phyloP scores from a whole-genome alignment of 2,329 filamentous ascomycete genomes.

The Biscogniauxia mediterranea region DNA sequence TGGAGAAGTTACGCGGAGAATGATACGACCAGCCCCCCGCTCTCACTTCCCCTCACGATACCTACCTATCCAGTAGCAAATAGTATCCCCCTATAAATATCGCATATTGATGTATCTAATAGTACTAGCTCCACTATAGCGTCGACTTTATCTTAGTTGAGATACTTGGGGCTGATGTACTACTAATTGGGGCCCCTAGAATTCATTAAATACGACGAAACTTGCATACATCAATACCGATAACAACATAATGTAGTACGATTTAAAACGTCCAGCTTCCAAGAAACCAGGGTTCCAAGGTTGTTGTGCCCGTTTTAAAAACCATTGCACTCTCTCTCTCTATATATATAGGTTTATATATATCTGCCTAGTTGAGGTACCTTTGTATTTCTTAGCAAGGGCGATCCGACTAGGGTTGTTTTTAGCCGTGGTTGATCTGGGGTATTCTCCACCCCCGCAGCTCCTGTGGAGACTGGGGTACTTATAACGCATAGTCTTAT shows the following conservation, averaged over 20 bases:
- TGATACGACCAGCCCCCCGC: slow-evolving; percentile 2
- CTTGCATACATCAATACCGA: no score
- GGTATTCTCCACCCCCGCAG: neutral
- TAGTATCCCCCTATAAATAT: neutral
- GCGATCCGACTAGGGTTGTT: neutral
- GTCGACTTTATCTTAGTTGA: neutral
- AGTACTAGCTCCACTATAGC: neutral
- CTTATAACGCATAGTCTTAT: neutral
- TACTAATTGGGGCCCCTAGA: no score
- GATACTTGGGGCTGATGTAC: no score
- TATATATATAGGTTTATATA: no score
- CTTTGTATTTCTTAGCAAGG: neutral
- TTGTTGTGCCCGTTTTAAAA: no score
- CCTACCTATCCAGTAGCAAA: neutral
- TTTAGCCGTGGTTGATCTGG: neutral
- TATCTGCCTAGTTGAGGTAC: no score
- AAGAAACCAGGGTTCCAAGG: no score
- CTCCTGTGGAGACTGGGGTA: neutral
- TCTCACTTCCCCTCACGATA: neutral
- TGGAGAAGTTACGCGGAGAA: slow-evolving; percentile 15
- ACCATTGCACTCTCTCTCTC: no score
- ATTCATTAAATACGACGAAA: no score
- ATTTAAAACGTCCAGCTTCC: no score
- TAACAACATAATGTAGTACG: no score
- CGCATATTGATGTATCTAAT: no score